Percentiles rank a stretch among this genome's conserved stretches.
These are phyloP conservation scores for Solanum medicagineum DNA, from an alignment of 257 asterid genomes.

Conservation along the genomic window DNA sequence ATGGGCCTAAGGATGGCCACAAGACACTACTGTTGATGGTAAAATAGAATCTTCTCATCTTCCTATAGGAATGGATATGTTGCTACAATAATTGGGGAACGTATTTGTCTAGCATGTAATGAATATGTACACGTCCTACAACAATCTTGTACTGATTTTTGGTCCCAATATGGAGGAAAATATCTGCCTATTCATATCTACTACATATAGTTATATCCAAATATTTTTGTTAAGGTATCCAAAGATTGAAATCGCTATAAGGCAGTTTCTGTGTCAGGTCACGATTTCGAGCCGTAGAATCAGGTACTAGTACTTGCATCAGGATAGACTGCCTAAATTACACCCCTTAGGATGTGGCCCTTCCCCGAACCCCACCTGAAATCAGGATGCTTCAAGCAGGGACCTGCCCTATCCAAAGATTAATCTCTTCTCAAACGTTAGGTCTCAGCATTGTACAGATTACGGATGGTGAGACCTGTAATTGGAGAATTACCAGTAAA, in stretches of 20 bases:
- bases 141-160: background rate
- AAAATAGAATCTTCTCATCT: background rate
- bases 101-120: background rate
- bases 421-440: background rate
- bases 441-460: background rate
- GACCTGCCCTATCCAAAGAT: background rate
- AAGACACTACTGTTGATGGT: background rate
- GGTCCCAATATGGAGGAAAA: background rate
- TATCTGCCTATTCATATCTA: background rate
- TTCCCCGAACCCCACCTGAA: background rate
- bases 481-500: background rate
- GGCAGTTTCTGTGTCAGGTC: background rate
- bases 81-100: background rate
- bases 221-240: background rate
- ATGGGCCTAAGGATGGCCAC: background rate
- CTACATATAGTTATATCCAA: background rate
- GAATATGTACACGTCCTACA: background rate
- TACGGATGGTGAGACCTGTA: background rate
- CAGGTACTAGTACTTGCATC: background rate
- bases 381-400: background rate
- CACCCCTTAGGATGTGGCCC: background rate
- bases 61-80: background rate
- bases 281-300: background rate
- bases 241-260: background rate
- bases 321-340: background rate